Percentiles rank a stretch among this genome's conserved stretches.
Evolutionary conservation across 1,139 yeast species (phyloP).

Genomic region (Nadsonia starkeyi-henricii): DNA sequence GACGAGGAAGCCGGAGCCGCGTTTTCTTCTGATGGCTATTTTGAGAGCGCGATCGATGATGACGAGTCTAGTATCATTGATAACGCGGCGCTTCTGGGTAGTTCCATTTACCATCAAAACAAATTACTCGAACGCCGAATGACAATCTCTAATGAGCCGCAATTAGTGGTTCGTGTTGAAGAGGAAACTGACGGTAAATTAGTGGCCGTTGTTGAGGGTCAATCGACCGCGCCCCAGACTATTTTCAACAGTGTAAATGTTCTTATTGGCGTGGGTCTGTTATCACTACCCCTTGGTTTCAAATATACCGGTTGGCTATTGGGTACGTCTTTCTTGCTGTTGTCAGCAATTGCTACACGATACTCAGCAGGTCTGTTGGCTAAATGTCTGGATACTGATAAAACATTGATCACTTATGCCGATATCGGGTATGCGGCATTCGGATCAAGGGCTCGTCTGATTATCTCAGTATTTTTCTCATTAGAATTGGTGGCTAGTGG

Average conservation of each 20-base stretch:
- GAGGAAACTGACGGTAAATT: conserved; percentile 51
- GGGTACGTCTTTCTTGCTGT: conserved; percentile 40
- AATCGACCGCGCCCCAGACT: conserved; percentile 80
- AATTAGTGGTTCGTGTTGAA: conserved; percentile 52
- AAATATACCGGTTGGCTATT: conserved; percentile 67
- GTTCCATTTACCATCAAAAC: conserved; percentile 4
- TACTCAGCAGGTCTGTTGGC: conserved; percentile 57
- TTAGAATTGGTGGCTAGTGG: conserved; percentile 70
- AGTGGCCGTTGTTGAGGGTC: conserved; percentile 67
- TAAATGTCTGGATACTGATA: conserved; percentile 57
- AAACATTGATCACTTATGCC: conserved; percentile 72
- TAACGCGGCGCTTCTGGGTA: no score
- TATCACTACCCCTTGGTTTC: conserved; percentile 73
- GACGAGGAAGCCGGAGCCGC: conserved; percentile 33
- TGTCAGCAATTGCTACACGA: conserved; percentile 50
- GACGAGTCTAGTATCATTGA: conserved; percentile 5
- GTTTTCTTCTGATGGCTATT: conserved; percentile 13
- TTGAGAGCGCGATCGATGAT: conserved; percentile 12
- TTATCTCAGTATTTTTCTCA: conserved; percentile 60
- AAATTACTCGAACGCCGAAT: conserved; percentile 12
- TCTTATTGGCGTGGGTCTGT: conserved; percentile 71
- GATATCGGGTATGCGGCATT: conserved; percentile 73
- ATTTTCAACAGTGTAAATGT: conserved; percentile 78
- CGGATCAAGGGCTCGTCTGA: conserved; percentile 42
- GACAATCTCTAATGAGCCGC: conserved; percentile 37